A percentile compares a stretch with the other conserved stretches of the same genome.
Conservation (phyloP, 805 yeast genomes). For the Diddensiella santjacobensis region DNA sequence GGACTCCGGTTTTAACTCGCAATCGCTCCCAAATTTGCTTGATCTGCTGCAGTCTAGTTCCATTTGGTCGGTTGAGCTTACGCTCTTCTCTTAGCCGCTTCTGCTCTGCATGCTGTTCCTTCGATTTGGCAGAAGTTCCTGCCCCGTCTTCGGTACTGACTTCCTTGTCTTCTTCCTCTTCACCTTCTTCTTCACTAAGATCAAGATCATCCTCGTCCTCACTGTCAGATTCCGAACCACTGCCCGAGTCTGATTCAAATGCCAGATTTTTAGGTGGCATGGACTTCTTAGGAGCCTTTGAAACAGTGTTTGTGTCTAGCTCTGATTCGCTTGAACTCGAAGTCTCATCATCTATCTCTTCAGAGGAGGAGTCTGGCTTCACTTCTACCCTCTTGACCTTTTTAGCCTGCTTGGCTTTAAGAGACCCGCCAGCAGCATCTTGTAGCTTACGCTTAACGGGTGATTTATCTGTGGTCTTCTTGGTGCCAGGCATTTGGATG, state of each 20-base stretch:
- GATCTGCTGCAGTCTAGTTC: conserved; percentile 76
- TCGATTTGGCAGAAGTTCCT: conserved; percentile 30
- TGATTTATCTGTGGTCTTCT: not conserved
- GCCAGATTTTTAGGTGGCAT: not conserved
- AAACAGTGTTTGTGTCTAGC: not conserved
- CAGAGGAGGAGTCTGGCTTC: not conserved
- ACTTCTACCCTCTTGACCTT: not conserved
- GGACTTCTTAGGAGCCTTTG: not conserved
- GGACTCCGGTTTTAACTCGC: conserved; percentile 78
- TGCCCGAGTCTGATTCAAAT: conserved; percentile 3
- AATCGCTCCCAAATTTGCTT: conserved; percentile 88
- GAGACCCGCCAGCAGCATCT: not conserved
- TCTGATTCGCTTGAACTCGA: not conserved
- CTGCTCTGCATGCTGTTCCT: conserved; percentile 79
- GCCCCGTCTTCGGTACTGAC: conserved; percentile 27
- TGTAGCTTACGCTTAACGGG: not conserved
- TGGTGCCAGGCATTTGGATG: not conserved
- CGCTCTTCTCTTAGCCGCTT: conserved; percentile 73
- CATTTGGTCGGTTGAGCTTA: conserved; percentile 83
- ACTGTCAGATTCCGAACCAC: conserved; percentile 6
- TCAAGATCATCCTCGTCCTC: conserved; percentile 14
- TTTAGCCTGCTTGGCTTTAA: not conserved
- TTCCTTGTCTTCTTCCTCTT: conserved; percentile 11
- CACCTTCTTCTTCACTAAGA: conserved; percentile 13
- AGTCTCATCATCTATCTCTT: not conserved